Conservation (phyloP, 495 filamentous ascomycete species). For the Penicillium paradoxum region DNA sequence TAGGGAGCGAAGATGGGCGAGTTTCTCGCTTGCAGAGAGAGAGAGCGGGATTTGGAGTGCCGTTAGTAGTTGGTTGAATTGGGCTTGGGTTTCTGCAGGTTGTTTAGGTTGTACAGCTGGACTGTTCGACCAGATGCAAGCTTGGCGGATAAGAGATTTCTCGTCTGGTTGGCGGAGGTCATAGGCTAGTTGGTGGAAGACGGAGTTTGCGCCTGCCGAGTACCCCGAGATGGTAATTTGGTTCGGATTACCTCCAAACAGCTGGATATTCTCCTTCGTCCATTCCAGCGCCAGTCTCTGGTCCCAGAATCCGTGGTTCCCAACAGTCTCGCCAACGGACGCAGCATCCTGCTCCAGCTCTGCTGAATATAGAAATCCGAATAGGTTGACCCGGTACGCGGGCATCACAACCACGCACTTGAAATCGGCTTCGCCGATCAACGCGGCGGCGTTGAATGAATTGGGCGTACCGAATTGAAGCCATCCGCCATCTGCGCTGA, state of each 20-base stretch:
- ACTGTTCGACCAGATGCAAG: conserved; percentile 53
- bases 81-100: conserved; percentile 40
- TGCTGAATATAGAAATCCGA: conserved; percentile 60
- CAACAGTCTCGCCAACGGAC: conserved; percentile 29
- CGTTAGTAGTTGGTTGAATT: conserved; percentile 52
- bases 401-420: conserved; percentile 58
- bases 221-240: conserved; percentile 59
- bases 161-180: conserved; percentile 44
- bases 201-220: conserved; percentile 62
- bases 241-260: conserved; percentile 61
- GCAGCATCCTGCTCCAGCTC: conserved; percentile 51
- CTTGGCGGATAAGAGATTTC: conserved; percentile 40
- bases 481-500: conserved; percentile 52
- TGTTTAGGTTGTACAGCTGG: conserved; percentile 51
- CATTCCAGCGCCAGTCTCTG: conserved; percentile 61
- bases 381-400: conserved; percentile 62
- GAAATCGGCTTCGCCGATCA: conserved; percentile 46
- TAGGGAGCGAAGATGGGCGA: conserved; percentile 40
- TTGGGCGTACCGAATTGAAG: conserved; percentile 53
- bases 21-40: conserved; percentile 38
- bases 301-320: conserved; percentile 68
- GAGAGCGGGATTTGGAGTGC: conserved; percentile 41
- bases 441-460: conserved; percentile 39
- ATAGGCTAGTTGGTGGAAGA: conserved; percentile 54
- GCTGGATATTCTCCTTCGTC: conserved; percentile 55